Percentiles rank a stretch among this genome's conserved stretches.
Conservation (phyloP, 1,284 basidiomycete species). For the Marasmius fiardii region DNA sequence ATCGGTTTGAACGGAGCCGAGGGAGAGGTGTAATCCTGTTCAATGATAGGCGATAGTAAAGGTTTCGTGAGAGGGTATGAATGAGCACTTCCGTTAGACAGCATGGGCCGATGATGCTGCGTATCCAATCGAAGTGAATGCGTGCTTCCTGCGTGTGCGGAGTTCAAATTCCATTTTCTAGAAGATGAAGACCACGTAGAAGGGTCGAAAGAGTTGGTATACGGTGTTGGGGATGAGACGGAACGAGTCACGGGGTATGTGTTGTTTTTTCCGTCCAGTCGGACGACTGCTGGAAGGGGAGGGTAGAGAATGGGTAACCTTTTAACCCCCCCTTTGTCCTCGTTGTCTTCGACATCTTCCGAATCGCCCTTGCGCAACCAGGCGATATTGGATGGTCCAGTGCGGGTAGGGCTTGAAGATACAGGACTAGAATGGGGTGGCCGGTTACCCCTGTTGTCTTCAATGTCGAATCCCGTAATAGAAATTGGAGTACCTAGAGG, state of each 20-base stretch:
- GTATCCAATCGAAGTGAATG: constrained; percentile 31
- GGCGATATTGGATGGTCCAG: background rate
- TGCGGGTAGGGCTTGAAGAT: background rate
- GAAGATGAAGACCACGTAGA: background rate
- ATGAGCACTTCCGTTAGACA: constrained; percentile 33
- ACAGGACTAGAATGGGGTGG: background rate
- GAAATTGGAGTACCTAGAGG: background rate
- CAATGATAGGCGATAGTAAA: constrained; percentile 52
- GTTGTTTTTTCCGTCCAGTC: background rate
- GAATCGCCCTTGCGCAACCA: background rate
- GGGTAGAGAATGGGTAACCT: background rate
- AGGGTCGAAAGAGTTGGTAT: background rate
- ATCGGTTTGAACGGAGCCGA: constrained; percentile 30
- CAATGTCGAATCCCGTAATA: background rate
- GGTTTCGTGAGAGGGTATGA: constrained; percentile 35
- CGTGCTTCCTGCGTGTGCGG: constrained; percentile 26
- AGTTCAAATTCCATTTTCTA: constrained; percentile 13
- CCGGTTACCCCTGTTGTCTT: background rate
- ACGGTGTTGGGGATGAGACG: background rate
- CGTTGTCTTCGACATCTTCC: background rate
- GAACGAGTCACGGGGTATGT: background rate
- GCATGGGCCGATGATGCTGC: constrained; percentile 20
- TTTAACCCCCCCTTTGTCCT: background rate
- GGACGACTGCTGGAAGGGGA: background rate
- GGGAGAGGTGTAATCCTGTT: constrained; percentile 54